Conservation (phyloP, 2,329 filamentous ascomycete species). For the Aspergillus sergii region DNA sequence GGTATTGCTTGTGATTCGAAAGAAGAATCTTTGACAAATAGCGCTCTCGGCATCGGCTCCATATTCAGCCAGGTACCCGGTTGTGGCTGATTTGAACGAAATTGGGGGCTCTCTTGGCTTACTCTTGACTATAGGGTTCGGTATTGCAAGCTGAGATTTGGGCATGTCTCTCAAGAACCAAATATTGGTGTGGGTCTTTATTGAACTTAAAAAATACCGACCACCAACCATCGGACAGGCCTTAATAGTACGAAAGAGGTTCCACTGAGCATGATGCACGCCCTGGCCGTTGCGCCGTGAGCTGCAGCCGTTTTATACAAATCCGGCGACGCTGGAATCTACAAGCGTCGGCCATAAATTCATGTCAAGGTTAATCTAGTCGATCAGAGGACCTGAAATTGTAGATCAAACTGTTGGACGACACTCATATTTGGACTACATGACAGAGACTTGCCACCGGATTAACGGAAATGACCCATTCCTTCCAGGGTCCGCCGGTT, state of each 20-base stretch:
- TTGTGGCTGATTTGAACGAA: background rate
- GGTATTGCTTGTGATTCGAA: background rate
- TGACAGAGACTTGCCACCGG: background rate
- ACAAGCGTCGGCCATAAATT: background rate
- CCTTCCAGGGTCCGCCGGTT: background rate
- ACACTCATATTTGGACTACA: background rate
- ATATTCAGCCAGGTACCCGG: background rate
- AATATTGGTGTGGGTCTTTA: background rate
- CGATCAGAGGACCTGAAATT: background rate
- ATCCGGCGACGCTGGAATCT: background rate
- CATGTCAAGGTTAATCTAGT: background rate
- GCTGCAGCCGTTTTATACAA: background rate
- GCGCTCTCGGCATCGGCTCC: background rate
- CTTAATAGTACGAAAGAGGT: background rate
- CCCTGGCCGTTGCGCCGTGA: background rate
- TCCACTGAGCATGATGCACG: background rate
- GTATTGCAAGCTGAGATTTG: constrained; percentile 3
- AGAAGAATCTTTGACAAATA: background rate
- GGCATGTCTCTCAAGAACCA: background rate
- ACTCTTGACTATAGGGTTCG: background rate
- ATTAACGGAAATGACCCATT: background rate
- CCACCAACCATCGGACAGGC: background rate
- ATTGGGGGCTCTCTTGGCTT: background rate
- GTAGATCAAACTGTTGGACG: background rate
- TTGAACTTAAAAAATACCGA: background rate